phyloP scores from a whole-genome alignment of 768 basidiomycete species.

The Rhodotorula kratochvilovae region DNA sequence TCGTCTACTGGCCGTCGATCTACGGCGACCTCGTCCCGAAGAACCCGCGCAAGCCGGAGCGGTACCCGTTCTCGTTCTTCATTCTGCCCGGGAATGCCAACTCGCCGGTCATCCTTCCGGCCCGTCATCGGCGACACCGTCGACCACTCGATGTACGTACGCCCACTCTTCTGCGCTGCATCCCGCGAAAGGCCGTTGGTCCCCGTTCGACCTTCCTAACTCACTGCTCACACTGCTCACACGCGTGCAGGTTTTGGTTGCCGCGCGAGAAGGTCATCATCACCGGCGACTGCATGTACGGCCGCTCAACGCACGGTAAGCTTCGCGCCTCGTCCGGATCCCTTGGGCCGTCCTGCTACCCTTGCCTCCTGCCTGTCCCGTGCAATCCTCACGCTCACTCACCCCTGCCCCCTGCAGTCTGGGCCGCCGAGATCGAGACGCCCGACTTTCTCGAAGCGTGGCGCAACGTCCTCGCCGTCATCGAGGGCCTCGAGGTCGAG shows the following conservation, averaged over 20 bases:
- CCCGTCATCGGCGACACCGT: constrained; percentile 7
- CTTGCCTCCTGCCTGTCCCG: neutral
- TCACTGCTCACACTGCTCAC: neutral
- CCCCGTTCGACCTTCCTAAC: too few relatives aligned
- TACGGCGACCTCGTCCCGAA: constrained; percentile 6
- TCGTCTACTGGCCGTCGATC: constrained; percentile 1
- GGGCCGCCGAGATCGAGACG: constrained; percentile 18
- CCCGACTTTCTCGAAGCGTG: constrained; percentile 1
- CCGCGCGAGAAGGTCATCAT: constrained; percentile 12
- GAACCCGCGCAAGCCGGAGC: neutral
- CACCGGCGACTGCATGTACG: constrained; percentile 6
- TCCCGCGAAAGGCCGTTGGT: too few relatives aligned
- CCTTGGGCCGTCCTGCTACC: too few relatives aligned
- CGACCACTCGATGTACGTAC: constrained; percentile 3
- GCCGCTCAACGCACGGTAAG: neutral
- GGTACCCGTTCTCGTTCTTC: constrained; percentile 6
- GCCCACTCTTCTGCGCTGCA: too few relatives aligned
- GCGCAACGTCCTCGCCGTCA: constrained; percentile 2
- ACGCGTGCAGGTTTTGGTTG: neutral
- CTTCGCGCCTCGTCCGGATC: too few relatives aligned
- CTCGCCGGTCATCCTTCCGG: constrained; percentile 9
- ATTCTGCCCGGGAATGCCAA: neutral
- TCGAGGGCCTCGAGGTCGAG: constrained; percentile 5
- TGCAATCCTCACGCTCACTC: neutral
- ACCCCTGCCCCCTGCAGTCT: neutral